Percentiles rank a stretch among this genome's conserved stretches.
Conservation (phyloP, 495 filamentous ascomycete genomes). For the Zalerion maritima region DNA sequence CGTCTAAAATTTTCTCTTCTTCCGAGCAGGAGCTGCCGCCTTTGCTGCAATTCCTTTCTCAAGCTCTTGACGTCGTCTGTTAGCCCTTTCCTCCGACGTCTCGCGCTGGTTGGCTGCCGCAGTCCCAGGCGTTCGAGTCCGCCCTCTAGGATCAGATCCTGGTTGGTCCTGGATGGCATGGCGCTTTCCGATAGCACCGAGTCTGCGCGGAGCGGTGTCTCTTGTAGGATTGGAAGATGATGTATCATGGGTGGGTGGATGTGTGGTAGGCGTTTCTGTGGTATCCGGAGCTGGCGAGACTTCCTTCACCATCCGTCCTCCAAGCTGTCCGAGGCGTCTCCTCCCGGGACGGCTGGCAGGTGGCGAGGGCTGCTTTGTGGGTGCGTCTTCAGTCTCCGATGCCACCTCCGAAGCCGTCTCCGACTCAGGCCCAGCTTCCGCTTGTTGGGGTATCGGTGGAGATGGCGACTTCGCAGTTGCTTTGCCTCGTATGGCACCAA, state of each 20-base stretch:
- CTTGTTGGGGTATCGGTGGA: no score
- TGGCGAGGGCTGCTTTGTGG: not conserved
- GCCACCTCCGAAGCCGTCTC: no score
- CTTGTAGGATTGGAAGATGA: no score
- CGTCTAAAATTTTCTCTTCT: conserved; percentile 58
- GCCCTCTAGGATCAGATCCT: not conserved
- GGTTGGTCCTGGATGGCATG: not conserved
- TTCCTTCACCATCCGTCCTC: conserved; percentile 1
- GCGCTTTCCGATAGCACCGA: conserved; percentile 5
- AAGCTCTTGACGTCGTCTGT: conserved; percentile 47
- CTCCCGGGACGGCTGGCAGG: not conserved
- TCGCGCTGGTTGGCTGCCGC: no score
- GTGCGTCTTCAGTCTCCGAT: not conserved
- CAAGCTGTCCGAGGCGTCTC: not conserved
- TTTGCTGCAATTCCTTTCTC: conserved; percentile 51
- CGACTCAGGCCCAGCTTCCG: no score
- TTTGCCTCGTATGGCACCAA: conserved; percentile 3
- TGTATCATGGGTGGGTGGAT: not conserved
- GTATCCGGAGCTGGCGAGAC: conserved; percentile 6
- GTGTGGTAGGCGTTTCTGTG: not conserved
- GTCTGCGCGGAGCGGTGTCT: no score
- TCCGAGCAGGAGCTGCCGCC: conserved; percentile 49
- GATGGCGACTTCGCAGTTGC: not conserved
- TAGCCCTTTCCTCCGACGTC: conserved; percentile 40
- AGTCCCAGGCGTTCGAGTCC: no score